These are phyloP conservation scores for Arthrinium phaeospermum DNA, from an alignment of 2,329 filamentous ascomycete species.

Conservation along the genomic window DNA sequence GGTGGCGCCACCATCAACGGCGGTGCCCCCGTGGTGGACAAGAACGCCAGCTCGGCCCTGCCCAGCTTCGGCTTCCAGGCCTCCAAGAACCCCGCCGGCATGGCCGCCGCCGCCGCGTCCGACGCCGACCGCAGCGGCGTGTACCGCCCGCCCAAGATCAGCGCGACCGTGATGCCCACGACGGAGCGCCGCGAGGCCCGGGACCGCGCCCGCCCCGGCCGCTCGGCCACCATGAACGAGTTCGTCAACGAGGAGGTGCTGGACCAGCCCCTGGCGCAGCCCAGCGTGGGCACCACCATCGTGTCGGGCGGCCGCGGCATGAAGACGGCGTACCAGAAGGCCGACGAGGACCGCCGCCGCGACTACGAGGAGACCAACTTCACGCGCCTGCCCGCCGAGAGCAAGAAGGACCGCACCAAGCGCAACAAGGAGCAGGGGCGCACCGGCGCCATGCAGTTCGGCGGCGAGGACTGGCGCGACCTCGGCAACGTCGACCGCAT, in stretches of 20 bases:
- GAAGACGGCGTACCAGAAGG: conserved; percentile 78
- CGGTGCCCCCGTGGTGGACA: background rate
- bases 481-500: conserved; percentile 87
- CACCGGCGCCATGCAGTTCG: conserved; percentile 69
- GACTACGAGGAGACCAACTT: conserved; percentile 95
- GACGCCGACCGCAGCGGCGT: conserved; percentile 66
- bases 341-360: conserved; percentile 76
- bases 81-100: conserved; percentile 39
- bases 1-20: background rate
- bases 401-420: conserved; percentile 83
- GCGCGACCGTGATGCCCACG: conserved; percentile 82
- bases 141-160: conserved; percentile 88
- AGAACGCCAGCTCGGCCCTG: conserved; percentile 41
- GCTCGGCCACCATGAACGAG: conserved; percentile 88
- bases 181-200: conserved; percentile 66
- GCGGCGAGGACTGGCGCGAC: conserved; percentile 91
- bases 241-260: conserved; percentile 88
- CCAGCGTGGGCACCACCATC: conserved; percentile 92
- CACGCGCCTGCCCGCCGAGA: conserved; percentile 80
- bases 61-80: conserved; percentile 46
- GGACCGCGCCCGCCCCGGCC: conserved; percentile 63
- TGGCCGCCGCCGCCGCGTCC: conserved; percentile 37
- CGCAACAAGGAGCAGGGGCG: conserved; percentile 58
- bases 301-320: conserved; percentile 76
- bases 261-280: conserved; percentile 78